Conservation (phyloP, 1,284 basidiomycete genomes). For the Moesziomyces aphidis region DNA sequence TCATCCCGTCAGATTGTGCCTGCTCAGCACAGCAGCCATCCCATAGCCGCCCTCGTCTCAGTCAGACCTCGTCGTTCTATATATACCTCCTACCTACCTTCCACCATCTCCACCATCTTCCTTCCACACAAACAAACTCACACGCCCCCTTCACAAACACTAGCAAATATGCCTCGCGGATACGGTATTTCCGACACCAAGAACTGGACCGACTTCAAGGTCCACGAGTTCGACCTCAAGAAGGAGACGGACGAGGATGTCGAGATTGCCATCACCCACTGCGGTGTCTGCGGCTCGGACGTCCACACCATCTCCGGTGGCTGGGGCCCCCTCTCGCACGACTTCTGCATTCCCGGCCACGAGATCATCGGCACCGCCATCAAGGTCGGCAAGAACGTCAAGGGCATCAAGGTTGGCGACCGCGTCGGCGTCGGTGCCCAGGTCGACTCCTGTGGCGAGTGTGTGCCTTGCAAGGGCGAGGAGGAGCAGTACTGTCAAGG, state of each 20-base stretch:
- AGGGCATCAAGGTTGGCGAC: conserved; percentile 75
- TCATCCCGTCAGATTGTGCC: too few species aligned
- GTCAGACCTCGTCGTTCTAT: neutral
- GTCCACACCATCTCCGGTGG: conserved; percentile 64
- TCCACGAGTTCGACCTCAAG: conserved; percentile 66
- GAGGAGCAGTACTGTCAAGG: conserved; percentile 63
- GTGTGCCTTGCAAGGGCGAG: conserved; percentile 72
- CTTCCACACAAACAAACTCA: neutral
- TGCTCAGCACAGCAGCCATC: conserved; percentile 1
- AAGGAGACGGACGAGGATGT: conserved; percentile 61
- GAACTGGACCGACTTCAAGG: conserved; percentile 67
- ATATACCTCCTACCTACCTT: neutral
- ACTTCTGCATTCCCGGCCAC: conserved; percentile 71
- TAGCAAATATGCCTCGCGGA: conserved; percentile 51
- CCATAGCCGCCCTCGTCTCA: conserved; percentile 12
- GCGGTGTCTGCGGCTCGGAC: conserved; percentile 62
- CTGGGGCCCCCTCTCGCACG: conserved; percentile 60
- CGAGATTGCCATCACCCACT: conserved; percentile 62
- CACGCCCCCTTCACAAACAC: neutral
- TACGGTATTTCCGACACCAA: conserved; percentile 65
- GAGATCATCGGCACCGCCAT: conserved; percentile 75
- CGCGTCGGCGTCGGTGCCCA: conserved; percentile 77
- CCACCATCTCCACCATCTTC: neutral
- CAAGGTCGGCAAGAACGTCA: conserved; percentile 70
- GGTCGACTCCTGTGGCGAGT: conserved; percentile 68